Evolutionary conservation across 225 moss, liverwort and hornwort species (phyloP).

Genomic region (Bryum argenteum): DNA sequence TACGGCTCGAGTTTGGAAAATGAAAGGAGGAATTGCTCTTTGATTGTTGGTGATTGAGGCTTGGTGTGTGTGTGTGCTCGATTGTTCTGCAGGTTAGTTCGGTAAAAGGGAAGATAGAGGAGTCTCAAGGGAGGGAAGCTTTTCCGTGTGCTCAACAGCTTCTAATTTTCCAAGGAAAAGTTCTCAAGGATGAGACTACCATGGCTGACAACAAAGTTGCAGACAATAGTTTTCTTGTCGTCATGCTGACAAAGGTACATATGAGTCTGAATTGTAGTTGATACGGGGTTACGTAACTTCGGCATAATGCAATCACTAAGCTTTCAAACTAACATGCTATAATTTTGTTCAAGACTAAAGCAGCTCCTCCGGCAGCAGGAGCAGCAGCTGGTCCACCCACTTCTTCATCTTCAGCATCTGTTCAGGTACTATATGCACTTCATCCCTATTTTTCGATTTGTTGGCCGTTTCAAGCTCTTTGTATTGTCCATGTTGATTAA

Average conservation of each 20-base stretch:
- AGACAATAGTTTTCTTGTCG: conserved; percentile 74
- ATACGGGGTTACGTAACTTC: no score
- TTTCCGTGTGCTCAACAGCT: conserved; percentile 82
- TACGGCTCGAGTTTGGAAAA: background rate
- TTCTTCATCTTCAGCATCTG: conserved; percentile 46
- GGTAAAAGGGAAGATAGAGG: conserved; percentile 78
- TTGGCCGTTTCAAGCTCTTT: background rate
- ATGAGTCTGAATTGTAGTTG: background rate
- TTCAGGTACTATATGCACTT: conserved; percentile 43
- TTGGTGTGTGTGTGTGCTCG: background rate
- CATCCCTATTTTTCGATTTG: background rate
- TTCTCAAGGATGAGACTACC: conserved; percentile 73
- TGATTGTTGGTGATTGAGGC: background rate
- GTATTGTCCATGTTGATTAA: background rate
- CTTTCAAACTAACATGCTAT: background rate
- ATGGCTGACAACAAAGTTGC: conserved; percentile 71
- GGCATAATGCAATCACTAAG: background rate
- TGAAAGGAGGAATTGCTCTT: background rate
- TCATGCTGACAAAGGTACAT: conserved; percentile 76
- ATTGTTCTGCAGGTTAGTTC: conserved; percentile 63
- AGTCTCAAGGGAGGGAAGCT: conserved; percentile 63
- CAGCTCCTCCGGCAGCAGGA: conserved; percentile 44
- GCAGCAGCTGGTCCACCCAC: conserved; percentile 39
- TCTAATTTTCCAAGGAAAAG: conserved; percentile 77
- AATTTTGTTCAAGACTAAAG: conserved; percentile 49